Evolutionary conservation across 2,329 filamentous ascomycete genomes (phyloP).

Genomic region (Trichoderma sp.): DNA sequence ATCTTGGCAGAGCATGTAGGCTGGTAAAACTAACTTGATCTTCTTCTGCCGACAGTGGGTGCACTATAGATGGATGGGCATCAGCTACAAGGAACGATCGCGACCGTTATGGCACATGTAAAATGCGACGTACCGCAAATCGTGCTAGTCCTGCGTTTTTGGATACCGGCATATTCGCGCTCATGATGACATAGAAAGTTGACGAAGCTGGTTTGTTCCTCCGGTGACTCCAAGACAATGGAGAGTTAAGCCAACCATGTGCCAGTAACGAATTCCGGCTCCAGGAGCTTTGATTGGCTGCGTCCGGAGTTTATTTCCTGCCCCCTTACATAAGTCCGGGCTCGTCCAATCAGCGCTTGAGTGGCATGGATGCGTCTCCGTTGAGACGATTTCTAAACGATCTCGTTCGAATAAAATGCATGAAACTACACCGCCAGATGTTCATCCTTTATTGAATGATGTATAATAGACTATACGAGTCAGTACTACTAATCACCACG

Average conservation of each 20-base stretch:
- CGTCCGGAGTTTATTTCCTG: background rate
- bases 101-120: background rate
- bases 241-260: background rate
- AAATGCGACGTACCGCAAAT: slow-evolving; percentile 6
- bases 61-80: background rate
- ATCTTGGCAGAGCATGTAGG: too few relatives aligned
- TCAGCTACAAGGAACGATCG: background rate
- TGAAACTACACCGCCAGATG: background rate
- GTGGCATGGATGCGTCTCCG: background rate
- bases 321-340: background rate
- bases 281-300: background rate
- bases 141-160: slow-evolving; percentile 3
- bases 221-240: background rate
- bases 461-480: background rate
- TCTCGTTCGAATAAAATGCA: background rate
- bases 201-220: background rate
- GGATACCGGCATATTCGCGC: background rate
- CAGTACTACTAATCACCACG: background rate
- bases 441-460: background rate
- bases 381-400: background rate
- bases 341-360: background rate
- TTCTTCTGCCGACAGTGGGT: slow-evolving; percentile 16
- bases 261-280: background rate
- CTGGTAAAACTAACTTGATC: background rate
- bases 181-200: background rate